Base-by-base conservation (phyloP, 2,329 filamentous ascomycete species). In the Alternaria ethzedia region DNA sequence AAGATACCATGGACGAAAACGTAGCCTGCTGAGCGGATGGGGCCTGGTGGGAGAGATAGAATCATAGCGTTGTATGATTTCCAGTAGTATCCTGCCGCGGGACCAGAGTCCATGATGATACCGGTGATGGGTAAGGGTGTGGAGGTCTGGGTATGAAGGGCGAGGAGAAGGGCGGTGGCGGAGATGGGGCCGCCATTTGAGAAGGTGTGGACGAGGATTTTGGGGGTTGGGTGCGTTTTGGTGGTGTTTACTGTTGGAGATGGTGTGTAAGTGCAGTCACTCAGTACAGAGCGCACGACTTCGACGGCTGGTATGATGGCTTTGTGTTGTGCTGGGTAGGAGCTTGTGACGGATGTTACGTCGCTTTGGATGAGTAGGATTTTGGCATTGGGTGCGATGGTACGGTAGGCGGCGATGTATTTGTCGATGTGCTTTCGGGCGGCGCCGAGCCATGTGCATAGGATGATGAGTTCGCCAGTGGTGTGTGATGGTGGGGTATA, bases 381-480 rank as follows among this genome's bases (percentile, higher is more conserved):
- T 3, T 46, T 54, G 7, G 70, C 43, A 13, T 15, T 11, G 1
- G 70, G 70, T 13, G 55, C 58, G 17, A 69, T 36, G 4, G 21
- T 44, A 2, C 10, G 57, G 63, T 73, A 67, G 13, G 43, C 15
- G 0, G 17, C 23, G 6, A 59, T 54, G 57, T 73, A 73, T 55
- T 74, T 74, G 5, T 61, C 57, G 6, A 74, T 71, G 28, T 73
- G 61, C 13, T 69, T 68, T 15, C 44, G 25, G 3, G n/a, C 57
- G 0, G 68, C 71, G 4, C 66, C 71, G 23, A 71, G 56, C 71
- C 68, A 73, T 17, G 67, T 68, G 11, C 55, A 64, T 7, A 72
- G 52, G 20, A 73, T 52, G 10, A 73, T 30, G 10, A 73, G 67
- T 28, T 67, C 15, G 45, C 65, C 60, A 6, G 43, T 3, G 11